Evolutionary conservation across 2,329 filamentous ascomycete species (phyloP).

Genomic region (Trichoderma harzianum): DNA sequence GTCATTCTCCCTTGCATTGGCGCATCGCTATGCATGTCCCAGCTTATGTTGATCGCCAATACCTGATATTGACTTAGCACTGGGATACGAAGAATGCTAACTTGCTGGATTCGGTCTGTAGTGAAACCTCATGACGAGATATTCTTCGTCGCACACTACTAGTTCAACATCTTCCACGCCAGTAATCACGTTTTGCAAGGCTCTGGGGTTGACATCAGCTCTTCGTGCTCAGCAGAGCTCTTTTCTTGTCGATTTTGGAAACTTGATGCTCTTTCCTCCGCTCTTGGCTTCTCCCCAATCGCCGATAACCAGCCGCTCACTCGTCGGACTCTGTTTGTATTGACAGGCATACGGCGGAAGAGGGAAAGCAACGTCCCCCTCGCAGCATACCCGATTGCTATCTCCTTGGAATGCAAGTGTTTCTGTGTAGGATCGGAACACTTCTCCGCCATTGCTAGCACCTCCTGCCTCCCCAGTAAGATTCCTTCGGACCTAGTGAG

Average conservation of each 20-base stretch:
- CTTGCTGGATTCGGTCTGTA: neutral
- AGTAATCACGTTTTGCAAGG: neutral
- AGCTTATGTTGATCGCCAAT: conserved; percentile 1
- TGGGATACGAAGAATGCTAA: conserved; percentile 19
- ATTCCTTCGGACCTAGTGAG: conserved; percentile 27
- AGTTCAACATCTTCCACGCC: neutral
- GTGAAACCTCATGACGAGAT: conserved; percentile 4
- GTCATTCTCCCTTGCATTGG: conserved; percentile 17
- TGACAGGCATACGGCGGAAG: conserved; percentile 21
- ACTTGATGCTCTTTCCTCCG: neutral
- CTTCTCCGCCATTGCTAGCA: conserved; percentile 33
- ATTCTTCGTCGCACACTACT: neutral
- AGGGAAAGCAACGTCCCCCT: conserved; percentile 25
- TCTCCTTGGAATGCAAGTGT: conserved; percentile 39
- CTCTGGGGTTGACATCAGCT: neutral
- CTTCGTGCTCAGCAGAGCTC: neutral
- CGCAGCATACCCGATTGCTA: conserved; percentile 23
- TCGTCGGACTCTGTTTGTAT: conserved; percentile 15
- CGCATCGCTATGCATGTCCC: conserved; percentile 13
- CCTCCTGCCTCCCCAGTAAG: conserved; percentile 34
- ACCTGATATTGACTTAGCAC: neutral
- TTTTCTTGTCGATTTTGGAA: neutral
- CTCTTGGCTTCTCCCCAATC: neutral
- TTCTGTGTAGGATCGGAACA: conserved; percentile 36
- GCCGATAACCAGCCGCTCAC: neutral